Conservation (phyloP, 2,329 filamentous ascomycete species). For the Fusarium sp. region DNA sequence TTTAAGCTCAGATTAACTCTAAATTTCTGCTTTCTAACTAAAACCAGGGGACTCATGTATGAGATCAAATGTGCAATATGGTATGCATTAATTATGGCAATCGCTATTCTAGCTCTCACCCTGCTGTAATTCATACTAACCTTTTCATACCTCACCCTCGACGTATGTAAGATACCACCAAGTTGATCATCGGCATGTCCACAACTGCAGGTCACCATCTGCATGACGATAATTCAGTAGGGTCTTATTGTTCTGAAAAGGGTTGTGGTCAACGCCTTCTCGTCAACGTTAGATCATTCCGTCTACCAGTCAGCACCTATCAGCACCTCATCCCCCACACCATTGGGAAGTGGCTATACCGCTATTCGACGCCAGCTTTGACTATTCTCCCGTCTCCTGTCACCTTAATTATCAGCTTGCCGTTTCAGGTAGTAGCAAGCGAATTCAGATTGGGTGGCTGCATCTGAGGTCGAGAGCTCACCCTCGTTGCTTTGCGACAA, state of each 20-base stretch:
- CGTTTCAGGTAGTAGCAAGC: constrained; percentile 17
- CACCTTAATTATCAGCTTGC: constrained; percentile 1
- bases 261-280: background rate
- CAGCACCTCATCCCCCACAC: constrained; percentile 15
- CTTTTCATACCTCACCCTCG: no score
- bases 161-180: background rate
- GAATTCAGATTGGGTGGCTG: constrained; percentile 13
- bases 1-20: background rate
- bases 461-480: background rate
- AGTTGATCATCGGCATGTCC: background rate
- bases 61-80: no score
- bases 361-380: constrained; percentile 18
- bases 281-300: constrained; percentile 22
- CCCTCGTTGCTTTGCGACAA: background rate
- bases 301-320: constrained; percentile 1
- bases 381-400: background rate
- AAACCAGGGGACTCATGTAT: no score
- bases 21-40: background rate
- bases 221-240: background rate
- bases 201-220: background rate
- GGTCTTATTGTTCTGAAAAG: background rate
- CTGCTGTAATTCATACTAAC: background rate
- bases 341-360: background rate
- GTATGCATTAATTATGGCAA: no score
- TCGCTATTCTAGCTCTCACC: no score